These are phyloP conservation scores for Pholiota molesta DNA, from an alignment of 768 basidiomycete genomes.

Conservation along the genomic window DNA sequence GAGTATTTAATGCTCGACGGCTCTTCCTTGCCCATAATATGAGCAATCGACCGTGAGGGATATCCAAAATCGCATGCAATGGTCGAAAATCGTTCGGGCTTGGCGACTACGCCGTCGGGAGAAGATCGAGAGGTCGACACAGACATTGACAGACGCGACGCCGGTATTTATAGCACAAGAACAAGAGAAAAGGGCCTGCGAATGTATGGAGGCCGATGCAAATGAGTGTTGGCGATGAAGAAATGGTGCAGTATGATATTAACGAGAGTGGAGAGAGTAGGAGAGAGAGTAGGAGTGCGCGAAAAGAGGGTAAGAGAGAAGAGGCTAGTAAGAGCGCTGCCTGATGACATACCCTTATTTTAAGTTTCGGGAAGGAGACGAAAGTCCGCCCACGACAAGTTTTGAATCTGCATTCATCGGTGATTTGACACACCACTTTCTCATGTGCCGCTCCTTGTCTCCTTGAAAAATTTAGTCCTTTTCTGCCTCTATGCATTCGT, in stretches of 20 bases:
- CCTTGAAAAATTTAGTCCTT: background rate
- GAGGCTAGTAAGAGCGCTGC: background rate
- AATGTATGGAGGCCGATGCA: background rate
- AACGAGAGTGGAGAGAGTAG: background rate
- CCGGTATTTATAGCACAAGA: constrained; percentile 6
- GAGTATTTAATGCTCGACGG: background rate
- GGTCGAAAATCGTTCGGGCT: background rate
- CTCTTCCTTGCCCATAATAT: background rate
- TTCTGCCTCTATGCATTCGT: background rate
- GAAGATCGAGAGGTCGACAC: background rate
- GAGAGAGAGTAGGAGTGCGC: background rate
- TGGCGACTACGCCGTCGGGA: background rate
- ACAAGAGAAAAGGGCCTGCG: background rate
- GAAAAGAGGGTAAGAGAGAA: background rate
- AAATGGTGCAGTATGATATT: background rate
- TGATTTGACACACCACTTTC: background rate
- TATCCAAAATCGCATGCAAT: background rate
- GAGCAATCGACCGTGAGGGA: background rate
- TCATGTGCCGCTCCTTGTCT: background rate
- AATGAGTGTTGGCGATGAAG: background rate
- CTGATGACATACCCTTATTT: background rate
- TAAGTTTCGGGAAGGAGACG: constrained; percentile 6
- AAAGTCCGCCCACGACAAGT: background rate
- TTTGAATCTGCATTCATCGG: background rate
- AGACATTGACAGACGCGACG: background rate